Evolutionary conservation across 176 grass and related monocot genomes (phyloP), one percentile per base, ranked within the genome.

Genomic region (Oryza punctata): DNA sequence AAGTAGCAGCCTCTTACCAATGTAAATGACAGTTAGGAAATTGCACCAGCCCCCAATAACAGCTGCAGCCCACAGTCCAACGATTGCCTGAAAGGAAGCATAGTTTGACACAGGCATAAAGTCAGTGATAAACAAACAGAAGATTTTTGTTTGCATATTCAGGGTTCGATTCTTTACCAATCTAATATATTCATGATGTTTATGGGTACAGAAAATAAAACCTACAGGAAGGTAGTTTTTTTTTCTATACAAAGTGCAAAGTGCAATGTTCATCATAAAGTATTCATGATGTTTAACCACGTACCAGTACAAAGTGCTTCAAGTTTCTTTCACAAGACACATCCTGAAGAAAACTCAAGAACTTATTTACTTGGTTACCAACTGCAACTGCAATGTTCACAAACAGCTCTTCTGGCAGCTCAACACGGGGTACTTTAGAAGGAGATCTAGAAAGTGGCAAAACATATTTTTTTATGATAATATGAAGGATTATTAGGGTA

Each of bases 21-120:
- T 85, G 83, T 98, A 98, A 35, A 98, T 65, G 54, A 98, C 89
- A 52, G 93, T 93, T 3, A 98, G 76, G 66, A 98, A 94, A 81
- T 98, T 98, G 82, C 87, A 98, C 87, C 96, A 98, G 65, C 91
- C 90, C 25, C 96, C 96, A 71, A 93, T 75, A 29, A 94, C 68
- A n/a, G 93, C 89, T 81, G 82, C 87, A 77, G 80, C 83, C 93
- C 93, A 93, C 77, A 98, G 47, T 25, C 91, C 89, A 0, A 85
- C 76, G 3, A 90, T 74, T 24, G 90, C 89, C 96, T 95, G 87
- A 85, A 83, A 84, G 43, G 43, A 80, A 72, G 41, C 35, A 19
- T 75, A 27, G 23, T 10, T 32, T 40, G 75, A 12, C 9, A 71
- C 54, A 19, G 50, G 16, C 50, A 54, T 76, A 33, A 70, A 70